Conservation (phyloP, 169 alveolate species). For the Cyclospora cayetanensis region DNA sequence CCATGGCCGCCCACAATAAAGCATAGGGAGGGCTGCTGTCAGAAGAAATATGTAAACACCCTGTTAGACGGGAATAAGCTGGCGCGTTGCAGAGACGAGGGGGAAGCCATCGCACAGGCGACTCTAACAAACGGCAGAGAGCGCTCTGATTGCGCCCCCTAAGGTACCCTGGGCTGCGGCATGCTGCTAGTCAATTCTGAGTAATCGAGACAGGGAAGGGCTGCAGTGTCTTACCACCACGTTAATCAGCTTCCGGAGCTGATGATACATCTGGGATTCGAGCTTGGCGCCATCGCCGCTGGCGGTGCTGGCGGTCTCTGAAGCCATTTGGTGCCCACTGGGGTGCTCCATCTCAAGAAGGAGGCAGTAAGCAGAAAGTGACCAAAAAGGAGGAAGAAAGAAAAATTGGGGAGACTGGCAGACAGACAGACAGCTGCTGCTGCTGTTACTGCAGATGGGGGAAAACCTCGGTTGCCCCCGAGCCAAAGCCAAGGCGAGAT, state of each 20-base stretch:
- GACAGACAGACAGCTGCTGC: not conserved
- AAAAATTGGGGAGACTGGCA: not conserved
- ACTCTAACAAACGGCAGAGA: too few relatives aligned
- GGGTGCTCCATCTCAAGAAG: slow-evolving; percentile 41
- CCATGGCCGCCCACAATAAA: too few relatives aligned
- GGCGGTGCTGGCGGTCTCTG: slow-evolving; percentile 63
- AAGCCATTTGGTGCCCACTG: slow-evolving; percentile 51
- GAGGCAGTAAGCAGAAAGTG: not conserved
- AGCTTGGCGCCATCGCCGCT: slow-evolving; percentile 51
- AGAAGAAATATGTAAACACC: too few relatives aligned
- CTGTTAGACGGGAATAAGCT: too few relatives aligned
- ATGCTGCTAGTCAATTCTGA: too few relatives aligned
- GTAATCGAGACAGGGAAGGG: too few relatives aligned
- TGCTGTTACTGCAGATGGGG: not conserved
- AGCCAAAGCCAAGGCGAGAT: not conserved
- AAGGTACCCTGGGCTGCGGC: too few relatives aligned
- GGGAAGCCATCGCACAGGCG: too few relatives aligned
- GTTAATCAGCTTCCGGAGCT: slow-evolving; percentile 73
- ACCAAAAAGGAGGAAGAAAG: not conserved
- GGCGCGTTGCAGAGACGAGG: too few relatives aligned
- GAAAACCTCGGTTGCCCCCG: not conserved
- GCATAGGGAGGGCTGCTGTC: too few relatives aligned
- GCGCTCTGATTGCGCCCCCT: too few relatives aligned
- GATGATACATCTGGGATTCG: slow-evolving; percentile 75
- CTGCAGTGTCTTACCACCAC: slow-evolving; percentile 70